Conservation (phyloP, 139 green algal species). For the Closterium sp. region DNA sequence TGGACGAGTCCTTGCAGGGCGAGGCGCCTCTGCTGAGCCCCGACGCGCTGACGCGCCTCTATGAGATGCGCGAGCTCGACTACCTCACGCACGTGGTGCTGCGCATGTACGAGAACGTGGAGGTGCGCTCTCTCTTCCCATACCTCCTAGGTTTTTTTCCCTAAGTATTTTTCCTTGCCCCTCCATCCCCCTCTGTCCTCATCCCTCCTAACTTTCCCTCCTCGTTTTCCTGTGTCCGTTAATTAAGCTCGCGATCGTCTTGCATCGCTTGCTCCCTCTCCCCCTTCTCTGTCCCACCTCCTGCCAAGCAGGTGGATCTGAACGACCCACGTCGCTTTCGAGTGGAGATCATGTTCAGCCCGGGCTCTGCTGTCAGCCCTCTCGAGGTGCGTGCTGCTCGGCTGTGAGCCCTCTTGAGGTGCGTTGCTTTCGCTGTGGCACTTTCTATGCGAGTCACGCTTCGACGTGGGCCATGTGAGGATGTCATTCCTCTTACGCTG, state of each 20-base stretch:
- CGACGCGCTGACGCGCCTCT: constrained; percentile 18
- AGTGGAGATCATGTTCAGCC: constrained; percentile 78
- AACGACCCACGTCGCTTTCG: constrained; percentile 71
- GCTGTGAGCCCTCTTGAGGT: too few species aligned
- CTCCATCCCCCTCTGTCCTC: background rate
- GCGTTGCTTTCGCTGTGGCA: too few species aligned
- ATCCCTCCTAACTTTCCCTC: too few species aligned
- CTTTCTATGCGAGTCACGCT: too few species aligned
- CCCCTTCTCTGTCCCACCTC: background rate
- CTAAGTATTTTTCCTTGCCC: background rate
- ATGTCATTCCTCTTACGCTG: too few species aligned
- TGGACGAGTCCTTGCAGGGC: constrained; percentile 54
- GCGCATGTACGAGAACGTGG: constrained; percentile 91
- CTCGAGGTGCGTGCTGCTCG: constrained; percentile 55
- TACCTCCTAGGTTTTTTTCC: too few species aligned
- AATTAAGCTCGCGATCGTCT: too few species aligned
- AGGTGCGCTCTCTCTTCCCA: too few species aligned
- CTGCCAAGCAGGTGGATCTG: constrained; percentile 53
- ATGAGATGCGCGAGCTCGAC: constrained; percentile 66
- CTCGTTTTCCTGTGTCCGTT: too few species aligned
- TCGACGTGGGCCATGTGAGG: too few species aligned
- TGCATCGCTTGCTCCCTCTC: too few species aligned
- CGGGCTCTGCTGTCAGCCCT: constrained; percentile 45
- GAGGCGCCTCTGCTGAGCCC: constrained; percentile 1
- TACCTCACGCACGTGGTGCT: constrained; percentile 95